Conservation (phyloP, 2,329 filamentous ascomycete genomes). For the Orbilia ellipsospora region DNA sequence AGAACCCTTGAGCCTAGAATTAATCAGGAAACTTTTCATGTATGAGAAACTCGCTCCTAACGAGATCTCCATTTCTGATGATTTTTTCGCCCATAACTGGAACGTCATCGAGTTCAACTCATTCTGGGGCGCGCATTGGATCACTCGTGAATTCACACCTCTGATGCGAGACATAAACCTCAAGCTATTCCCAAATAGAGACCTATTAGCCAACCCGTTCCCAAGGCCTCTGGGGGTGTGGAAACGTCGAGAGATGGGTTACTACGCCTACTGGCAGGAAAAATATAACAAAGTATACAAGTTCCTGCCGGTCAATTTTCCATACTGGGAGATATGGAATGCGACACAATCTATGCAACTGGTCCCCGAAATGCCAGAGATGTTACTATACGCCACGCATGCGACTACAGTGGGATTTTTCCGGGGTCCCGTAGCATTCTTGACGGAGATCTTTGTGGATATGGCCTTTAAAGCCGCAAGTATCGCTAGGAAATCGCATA, state of each 20-base stretch:
- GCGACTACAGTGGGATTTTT: conserved; percentile 8
- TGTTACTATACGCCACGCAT: conserved; percentile 10
- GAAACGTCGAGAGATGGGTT: conserved; percentile 18
- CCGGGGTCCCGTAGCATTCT: conserved; percentile 11
- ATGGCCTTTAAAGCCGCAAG: neutral
- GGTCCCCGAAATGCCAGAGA: conserved; percentile 5
- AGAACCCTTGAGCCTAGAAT: neutral
- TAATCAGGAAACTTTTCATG: conserved; percentile 1
- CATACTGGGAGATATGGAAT: conserved; percentile 21
- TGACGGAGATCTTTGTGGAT: conserved; percentile 19
- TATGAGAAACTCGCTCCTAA: neutral
- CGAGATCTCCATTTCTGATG: conserved; percentile 20
- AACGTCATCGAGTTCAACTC: neutral
- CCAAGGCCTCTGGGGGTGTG: conserved; percentile 15
- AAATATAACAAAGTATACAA: conserved; percentile 30
- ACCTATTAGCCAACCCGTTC: conserved; percentile 13
- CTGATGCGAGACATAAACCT: conserved; percentile 23
- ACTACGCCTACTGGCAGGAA: conserved; percentile 8
- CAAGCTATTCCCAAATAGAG: conserved; percentile 7
- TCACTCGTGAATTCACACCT: neutral
- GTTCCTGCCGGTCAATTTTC: conserved; percentile 14
- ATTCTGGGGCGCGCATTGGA: neutral
- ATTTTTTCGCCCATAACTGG: neutral
- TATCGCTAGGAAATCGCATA: neutral
- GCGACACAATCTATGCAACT: neutral